Percentiles rank a stretch among this genome's conserved stretches.
These are phyloP conservation scores for Blastomyces emzantsi DNA, from an alignment of 2,329 filamentous ascomycete genomes.

Conservation along the genomic window DNA sequence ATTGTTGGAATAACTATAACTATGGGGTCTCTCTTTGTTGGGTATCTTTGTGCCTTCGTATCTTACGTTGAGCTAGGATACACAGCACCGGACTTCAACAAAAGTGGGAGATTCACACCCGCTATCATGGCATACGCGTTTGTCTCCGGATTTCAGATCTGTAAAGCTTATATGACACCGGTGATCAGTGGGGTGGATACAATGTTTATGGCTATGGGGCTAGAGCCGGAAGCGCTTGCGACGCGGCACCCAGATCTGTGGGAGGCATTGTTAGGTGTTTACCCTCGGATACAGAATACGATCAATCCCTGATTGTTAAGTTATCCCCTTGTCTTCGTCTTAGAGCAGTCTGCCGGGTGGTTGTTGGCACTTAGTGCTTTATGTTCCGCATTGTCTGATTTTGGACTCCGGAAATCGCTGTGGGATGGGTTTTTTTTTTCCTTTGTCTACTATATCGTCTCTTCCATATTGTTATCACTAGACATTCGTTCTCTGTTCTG, in stretches of 20 bases:
- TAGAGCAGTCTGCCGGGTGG: not conserved
- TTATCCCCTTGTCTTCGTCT: not conserved
- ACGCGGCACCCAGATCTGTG: conserved; percentile 76
- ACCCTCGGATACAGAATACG: conserved; percentile 72
- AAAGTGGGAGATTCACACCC: conserved; percentile 56
- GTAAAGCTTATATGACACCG: conserved; percentile 81
- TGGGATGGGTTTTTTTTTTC: not conserved
- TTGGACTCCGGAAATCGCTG: not conserved
- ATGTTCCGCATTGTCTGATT: not conserved
- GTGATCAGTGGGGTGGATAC: conserved; percentile 83
- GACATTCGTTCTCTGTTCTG: not conserved
- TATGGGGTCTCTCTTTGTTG: conserved; percentile 75
- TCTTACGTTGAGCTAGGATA: conserved; percentile 81
- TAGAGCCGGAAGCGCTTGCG: conserved; percentile 61
- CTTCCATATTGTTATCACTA: not conserved
- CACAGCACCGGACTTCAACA: conserved; percentile 71
- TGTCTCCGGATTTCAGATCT: conserved; percentile 81
- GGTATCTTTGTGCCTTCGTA: conserved; percentile 69
- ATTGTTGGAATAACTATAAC: conserved; percentile 64
- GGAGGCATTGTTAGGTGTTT: conserved; percentile 66
- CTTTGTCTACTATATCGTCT: not conserved
- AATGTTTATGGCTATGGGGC: conserved; percentile 71
- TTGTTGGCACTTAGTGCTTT: not conserved
- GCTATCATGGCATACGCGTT: conserved; percentile 80
- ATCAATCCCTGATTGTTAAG: conserved; percentile 51